Evolutionary conservation across 768 basidiomycete species (phyloP).

Genomic region (Hemileccinum rubropunctum): DNA sequence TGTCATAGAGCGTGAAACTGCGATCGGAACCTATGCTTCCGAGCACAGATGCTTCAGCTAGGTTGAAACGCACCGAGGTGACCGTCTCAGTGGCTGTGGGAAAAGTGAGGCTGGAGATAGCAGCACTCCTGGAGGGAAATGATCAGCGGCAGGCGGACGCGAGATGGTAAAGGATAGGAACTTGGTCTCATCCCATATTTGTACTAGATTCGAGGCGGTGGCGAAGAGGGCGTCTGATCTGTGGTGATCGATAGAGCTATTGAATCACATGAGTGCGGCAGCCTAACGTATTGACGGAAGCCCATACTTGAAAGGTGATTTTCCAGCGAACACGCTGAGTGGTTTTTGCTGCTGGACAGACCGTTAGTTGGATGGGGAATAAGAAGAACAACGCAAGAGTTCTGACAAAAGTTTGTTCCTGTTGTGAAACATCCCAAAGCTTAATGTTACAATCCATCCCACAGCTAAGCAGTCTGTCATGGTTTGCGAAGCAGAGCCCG

Average conservation of each 20-base stretch:
- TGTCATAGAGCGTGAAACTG: conserved; percentile 94
- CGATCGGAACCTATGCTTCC: conserved; percentile 94
- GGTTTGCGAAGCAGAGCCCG: conserved; percentile 71
- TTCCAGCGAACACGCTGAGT: conserved; percentile 76
- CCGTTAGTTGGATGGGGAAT: conserved; percentile 5
- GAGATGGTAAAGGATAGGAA: conserved; percentile 24
- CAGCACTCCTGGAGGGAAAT: conserved; percentile 57
- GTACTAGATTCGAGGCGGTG: conserved; percentile 89
- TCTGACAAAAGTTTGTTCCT: conserved; percentile 40
- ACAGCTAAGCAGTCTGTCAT: conserved; percentile 67
- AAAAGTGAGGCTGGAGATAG: conserved; percentile 85
- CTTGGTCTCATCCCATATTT: conserved; percentile 98
- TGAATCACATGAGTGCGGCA: not conserved
- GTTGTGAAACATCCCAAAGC: conserved; percentile 60
- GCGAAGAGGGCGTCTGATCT: conserved; percentile 86
- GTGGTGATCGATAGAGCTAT: conserved; percentile 92
- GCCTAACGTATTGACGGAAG: not conserved
- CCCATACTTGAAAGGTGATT: conserved; percentile 86
- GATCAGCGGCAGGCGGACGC: conserved; percentile 6
- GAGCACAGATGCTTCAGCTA: conserved; percentile 91
- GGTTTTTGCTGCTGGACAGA: conserved; percentile 47
- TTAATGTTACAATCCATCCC: conserved; percentile 83
- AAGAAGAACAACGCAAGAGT: not conserved
- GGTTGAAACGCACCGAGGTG: conserved; percentile 85
- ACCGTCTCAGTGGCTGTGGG: conserved; percentile 88